phyloP scores from a whole-genome alignment of 768 basidiomycete genomes.

The Mycena leptocephala region DNA sequence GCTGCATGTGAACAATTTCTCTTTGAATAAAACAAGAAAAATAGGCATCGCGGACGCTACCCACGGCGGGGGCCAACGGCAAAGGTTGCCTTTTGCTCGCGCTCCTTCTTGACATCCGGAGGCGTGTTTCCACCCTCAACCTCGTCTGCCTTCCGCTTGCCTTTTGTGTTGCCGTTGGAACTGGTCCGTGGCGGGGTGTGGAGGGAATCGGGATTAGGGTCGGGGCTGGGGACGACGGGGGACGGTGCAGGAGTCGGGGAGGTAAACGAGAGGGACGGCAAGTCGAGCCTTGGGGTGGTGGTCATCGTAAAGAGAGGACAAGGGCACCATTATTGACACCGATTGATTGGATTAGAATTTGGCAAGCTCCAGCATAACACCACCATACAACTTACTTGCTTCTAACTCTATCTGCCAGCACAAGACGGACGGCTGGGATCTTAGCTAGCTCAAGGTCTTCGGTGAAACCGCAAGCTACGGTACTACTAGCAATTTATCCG shows the following conservation, averaged over 20 bases:
- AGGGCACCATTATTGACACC: neutral
- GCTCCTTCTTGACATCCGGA: constrained; percentile 30
- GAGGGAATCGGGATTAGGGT: constrained; percentile 4
- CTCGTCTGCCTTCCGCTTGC: constrained; percentile 37
- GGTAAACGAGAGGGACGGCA: constrained; percentile 28
- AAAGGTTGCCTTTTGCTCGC: constrained; percentile 34
- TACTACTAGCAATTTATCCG: too few relatives aligned
- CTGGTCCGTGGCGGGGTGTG: constrained; percentile 6
- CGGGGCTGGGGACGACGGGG: neutral
- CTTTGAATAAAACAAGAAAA: constrained; percentile 1
- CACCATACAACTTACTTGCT: too few relatives aligned
- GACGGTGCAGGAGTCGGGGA: constrained; percentile 31
- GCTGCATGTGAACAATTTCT: constrained; percentile 21
- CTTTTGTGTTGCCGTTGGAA: constrained; percentile 20
- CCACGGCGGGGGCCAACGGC: constrained; percentile 30
- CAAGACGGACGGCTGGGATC: too few relatives aligned
- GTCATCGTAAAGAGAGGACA: constrained; percentile 19
- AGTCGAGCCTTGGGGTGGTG: constrained; percentile 6
- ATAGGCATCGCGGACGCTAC: neutral
- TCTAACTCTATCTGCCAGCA: too few relatives aligned
- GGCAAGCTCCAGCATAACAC: neutral
- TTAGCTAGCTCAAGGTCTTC: too few relatives aligned
- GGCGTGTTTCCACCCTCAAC: constrained; percentile 35
- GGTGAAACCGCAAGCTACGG: too few relatives aligned
- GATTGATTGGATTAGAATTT: neutral